Evolutionary conservation across 2,329 filamentous ascomycete genomes (phyloP).

Genomic region (Botrytis galanthina): DNA sequence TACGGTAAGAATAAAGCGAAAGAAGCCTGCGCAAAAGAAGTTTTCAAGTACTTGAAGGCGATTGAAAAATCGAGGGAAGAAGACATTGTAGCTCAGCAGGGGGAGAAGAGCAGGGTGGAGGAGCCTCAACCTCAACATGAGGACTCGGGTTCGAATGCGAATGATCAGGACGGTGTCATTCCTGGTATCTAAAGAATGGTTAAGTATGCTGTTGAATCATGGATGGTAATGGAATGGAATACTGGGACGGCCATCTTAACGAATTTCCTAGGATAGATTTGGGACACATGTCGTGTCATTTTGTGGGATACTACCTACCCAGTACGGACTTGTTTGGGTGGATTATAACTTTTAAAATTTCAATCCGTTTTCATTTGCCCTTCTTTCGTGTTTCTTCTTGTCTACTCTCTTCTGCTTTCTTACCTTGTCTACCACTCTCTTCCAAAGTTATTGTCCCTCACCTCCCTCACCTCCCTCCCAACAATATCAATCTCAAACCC

Average conservation of each 20-base stretch:
- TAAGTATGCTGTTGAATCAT: background rate
- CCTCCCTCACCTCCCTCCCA: background rate
- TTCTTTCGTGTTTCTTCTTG: no score
- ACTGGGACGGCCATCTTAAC: background rate
- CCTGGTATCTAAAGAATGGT: background rate
- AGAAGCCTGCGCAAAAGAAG: constrained; percentile 46
- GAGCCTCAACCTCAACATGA: background rate
- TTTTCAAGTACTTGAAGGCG: constrained; percentile 42
- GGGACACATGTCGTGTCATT: background rate
- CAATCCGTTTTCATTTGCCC: background rate
- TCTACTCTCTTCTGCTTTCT: no score
- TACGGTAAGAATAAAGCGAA: constrained; percentile 50
- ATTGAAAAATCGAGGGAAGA: constrained; percentile 37
- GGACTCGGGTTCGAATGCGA: background rate
- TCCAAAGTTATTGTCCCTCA: background rate
- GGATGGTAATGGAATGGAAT: no score
- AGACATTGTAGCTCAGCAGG: constrained; percentile 23
- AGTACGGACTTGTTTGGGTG: background rate
- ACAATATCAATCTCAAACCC: no score
- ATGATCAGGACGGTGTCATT: background rate
- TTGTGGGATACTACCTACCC: background rate
- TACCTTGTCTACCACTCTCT: background rate
- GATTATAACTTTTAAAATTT: background rate
- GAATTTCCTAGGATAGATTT: background rate
- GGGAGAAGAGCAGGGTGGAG: background rate